Conservation (phyloP, 257 asterid species). For the Plectranthus barbatus region DNA sequence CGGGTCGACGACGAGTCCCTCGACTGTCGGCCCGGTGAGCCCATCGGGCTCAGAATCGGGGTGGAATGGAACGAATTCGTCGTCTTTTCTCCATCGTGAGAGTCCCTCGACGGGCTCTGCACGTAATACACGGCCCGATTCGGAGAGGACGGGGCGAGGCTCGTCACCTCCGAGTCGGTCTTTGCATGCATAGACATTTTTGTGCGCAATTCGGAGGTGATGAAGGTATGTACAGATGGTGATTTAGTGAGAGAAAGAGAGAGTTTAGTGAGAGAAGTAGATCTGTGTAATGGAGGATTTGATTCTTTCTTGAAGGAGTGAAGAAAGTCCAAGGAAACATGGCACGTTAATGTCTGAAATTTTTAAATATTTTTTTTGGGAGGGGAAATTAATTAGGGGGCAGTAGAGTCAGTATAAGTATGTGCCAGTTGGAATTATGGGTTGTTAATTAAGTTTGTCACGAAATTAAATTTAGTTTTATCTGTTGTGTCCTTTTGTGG, state of each 20-base stretch:
- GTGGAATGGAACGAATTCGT: slow-evolving; percentile 86
- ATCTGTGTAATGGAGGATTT: slow-evolving; percentile 15
- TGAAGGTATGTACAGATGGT: background rate
- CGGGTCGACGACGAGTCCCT: slow-evolving; percentile 90
- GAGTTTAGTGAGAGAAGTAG: background rate
- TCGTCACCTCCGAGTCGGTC: slow-evolving; percentile 90
- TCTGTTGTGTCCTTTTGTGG: background rate
- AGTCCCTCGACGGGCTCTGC: slow-evolving; percentile 90
- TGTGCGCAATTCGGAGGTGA: background rate
- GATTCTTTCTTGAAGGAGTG: slow-evolving; percentile 24
- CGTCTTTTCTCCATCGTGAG: slow-evolving; percentile 95
- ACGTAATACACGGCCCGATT: slow-evolving; percentile 84
- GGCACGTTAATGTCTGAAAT: slow-evolving; percentile 27
- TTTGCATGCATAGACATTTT: slow-evolving; percentile 67
- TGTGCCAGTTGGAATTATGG: slow-evolving; percentile 26
- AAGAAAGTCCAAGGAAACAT: slow-evolving; percentile 28
- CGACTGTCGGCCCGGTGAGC: slow-evolving; percentile 93
- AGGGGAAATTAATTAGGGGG: slow-evolving; percentile 23
- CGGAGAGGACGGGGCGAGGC: slow-evolving; percentile 80
- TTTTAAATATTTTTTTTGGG: slow-evolving; percentile 16
- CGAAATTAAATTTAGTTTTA: background rate
- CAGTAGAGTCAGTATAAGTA: background rate
- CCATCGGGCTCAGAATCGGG: slow-evolving; percentile 79
- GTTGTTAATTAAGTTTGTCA: slow-evolving; percentile 12
- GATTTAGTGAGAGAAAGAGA: background rate